Base-by-base conservation (phyloP, 1,284 basidiomycete genomes). In the Cerrena zonata region DNA sequence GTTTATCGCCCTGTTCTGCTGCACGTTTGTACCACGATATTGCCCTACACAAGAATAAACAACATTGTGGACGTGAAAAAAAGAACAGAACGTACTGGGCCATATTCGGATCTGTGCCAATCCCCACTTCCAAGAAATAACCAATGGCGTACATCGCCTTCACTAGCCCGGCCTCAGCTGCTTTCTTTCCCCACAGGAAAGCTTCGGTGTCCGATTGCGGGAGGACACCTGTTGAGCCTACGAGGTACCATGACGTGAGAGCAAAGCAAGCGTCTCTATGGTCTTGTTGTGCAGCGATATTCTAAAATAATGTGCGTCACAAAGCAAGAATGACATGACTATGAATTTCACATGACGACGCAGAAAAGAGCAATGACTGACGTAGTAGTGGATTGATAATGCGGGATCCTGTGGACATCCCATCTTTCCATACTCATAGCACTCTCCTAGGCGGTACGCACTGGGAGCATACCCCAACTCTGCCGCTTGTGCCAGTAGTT, bases 371-470 rank as follows among this genome's bases (percentile, higher is more conserved):
- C 22, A 47, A 44, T 39, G 12, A 74, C 89, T 65, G 67, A 94
- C 93, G 70, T 99, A 99, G 72, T 98, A 99, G 72, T 99, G 95
- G 62, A 99, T 99, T 45, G 91, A 94, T 52, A 99, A 76, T 18
- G 96, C 95, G 1, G 94, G 84, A 67, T 99, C 95, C 65, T 94
- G 90, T n/a, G 95, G 95, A 63, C 95, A 99, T 13, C 93, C 94
- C 85, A 98, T 90, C 75, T 94, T 94, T 38, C 95, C 96, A 70
- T 98, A 99, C 74, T 99, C 95, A 69, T 99, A 99, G 70, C 95
- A 98, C 71, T 99, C 95, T 41, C 95, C 95, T 51, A 99, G 74
- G 60, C 94, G 86, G 73, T 95, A 94, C 41, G 95, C 95, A 61
- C 89, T 93, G 2, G 95, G 93, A 5, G 95, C 93, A 69, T 98